Base-by-base conservation (phyloP, 495 filamentous ascomycete species). In the Penicillium alfredii region DNA sequence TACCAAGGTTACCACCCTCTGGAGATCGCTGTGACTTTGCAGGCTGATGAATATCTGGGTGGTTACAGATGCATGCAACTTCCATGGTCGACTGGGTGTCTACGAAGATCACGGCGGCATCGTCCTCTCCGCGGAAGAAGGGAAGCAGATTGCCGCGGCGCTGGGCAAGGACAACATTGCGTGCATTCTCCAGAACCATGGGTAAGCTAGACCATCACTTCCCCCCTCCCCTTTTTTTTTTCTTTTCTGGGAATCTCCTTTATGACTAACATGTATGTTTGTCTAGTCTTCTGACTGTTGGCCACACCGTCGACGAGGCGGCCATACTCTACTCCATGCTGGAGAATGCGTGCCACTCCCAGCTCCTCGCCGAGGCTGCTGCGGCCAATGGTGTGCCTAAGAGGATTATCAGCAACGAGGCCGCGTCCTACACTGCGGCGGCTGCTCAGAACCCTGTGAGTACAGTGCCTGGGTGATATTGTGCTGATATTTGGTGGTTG, bases 181-280 rank as follows among this genome's bases (percentile, higher is more conserved):
- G 6, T 68, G 62, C 35, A 81, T 84, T 28, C 52, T 84, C 8
- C 77, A 82, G 57, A 84, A 84, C 42, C 80, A 84, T 53, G 80
- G 79, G 62, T 67, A 20, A 42, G 52, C n/a, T n/a, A n/a, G n/a
- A n/a, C n/a, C n/a, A n/a, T n/a, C n/a, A n/a, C n/a, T n/a, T n/a
- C n/a, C n/a, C n/a, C n/a, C n/a, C n/a, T n/a, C n/a, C n/a, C 12
- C 1, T 3, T 11, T 1, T 12, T 15, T 8, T 14, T 20, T 9
- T 4, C 20, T 31, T 22, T 21, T 24, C 6, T 11, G 12, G 16
- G 7, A 11, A 16, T n/a, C 7, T 16, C 21, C 0, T 12, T 24
- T n/a, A n/a, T n/a, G n/a, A 19, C 43, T 46, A 30, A 52, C 17
- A 15, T 12, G 7, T 22, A 13, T 12, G n/a, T 4, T 9, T 30